A percentile compares a stretch with the other conserved stretches of the same genome.
phyloP scores from a whole-genome alignment of 2,329 filamentous ascomycete species.

The Geosmithia flava region DNA sequence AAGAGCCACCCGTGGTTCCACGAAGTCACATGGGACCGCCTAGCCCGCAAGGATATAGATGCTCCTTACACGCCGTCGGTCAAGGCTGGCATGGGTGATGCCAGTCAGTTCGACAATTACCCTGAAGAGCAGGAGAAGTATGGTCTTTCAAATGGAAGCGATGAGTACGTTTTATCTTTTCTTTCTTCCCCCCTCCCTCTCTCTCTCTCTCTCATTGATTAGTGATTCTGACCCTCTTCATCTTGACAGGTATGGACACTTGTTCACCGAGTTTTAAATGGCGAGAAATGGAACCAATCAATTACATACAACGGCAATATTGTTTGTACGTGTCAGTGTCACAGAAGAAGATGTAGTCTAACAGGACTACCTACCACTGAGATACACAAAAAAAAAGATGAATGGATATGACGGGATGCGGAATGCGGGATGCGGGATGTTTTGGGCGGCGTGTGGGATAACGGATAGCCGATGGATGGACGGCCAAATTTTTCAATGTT shows the following conservation, averaged over 20 bases:
- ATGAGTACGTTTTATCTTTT: constrained; percentile 57
- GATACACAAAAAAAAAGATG: neutral
- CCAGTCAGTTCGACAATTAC: constrained; percentile 96
- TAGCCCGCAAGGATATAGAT: constrained; percentile 93
- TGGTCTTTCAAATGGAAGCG: constrained; percentile 55
- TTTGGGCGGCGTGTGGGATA: neutral
- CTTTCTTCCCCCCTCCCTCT: neutral
- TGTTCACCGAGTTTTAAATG: constrained; percentile 3
- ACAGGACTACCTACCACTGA: too few relatives aligned
- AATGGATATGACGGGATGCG: neutral
- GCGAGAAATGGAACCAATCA: neutral
- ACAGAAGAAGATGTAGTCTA: too few relatives aligned
- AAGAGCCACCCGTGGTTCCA: constrained; percentile 95
- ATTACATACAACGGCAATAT: too few relatives aligned
- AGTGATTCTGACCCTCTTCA: neutral
- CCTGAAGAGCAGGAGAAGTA: constrained; percentile 94
- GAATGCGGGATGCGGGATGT: too few relatives aligned
- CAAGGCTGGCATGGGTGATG: constrained; percentile 84
- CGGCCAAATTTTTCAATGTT: neutral
- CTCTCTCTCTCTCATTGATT: neutral
- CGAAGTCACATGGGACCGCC: constrained; percentile 93
- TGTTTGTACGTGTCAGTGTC: too few relatives aligned
- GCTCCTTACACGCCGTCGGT: constrained; percentile 96
- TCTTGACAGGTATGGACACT: constrained; percentile 1
- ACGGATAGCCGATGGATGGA: neutral